A percentile compares a stretch with the other conserved stretches of the same genome.
Evolutionary conservation across 305 asterid genomes (phyloP).

Genomic region (Solanum hybrid): DNA sequence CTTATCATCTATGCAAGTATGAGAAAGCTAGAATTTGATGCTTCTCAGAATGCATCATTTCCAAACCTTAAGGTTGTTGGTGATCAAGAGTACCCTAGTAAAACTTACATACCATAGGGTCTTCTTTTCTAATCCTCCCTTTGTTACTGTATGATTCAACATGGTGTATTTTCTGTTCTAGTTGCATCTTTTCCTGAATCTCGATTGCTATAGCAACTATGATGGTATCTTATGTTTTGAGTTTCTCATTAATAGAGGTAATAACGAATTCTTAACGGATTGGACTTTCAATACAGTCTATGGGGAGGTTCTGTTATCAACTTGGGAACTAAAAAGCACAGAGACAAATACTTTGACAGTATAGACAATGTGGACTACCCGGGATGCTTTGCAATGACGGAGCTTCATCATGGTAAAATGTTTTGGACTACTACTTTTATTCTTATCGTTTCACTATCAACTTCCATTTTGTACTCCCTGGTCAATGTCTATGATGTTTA

Average conservation of each 20-base stretch:
- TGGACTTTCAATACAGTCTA: slow-evolving; percentile 41
- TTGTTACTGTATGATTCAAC: neutral
- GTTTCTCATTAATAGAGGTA: neutral
- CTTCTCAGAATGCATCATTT: neutral
- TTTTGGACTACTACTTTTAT: slow-evolving; percentile 11
- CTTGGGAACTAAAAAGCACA: slow-evolving; percentile 89
- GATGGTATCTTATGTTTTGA: neutral
- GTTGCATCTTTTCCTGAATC: neutral
- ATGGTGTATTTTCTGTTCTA: neutral
- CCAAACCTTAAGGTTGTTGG: neutral
- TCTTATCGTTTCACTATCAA: neutral
- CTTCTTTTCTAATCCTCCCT: neutral
- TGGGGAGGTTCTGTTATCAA: slow-evolving; percentile 99
- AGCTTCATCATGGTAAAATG: slow-evolving; percentile 84
- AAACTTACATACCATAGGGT: neutral
- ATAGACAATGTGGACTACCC: slow-evolving; percentile 76
- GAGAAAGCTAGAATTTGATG: neutral
- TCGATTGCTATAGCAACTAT: neutral
- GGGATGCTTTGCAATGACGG: slow-evolving; percentile 97
- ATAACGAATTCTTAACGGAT: neutral
- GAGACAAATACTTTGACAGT: slow-evolving; percentile 72
- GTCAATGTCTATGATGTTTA: neutral
- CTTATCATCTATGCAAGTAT: neutral
- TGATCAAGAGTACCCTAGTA: neutral
- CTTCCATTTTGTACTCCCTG: neutral